Evolutionary conservation across 192 early-diverging fungal genomes (phyloP), one percentile per base, ranked within the genome.

Genomic region (Linnemannia schmuckeri): DNA sequence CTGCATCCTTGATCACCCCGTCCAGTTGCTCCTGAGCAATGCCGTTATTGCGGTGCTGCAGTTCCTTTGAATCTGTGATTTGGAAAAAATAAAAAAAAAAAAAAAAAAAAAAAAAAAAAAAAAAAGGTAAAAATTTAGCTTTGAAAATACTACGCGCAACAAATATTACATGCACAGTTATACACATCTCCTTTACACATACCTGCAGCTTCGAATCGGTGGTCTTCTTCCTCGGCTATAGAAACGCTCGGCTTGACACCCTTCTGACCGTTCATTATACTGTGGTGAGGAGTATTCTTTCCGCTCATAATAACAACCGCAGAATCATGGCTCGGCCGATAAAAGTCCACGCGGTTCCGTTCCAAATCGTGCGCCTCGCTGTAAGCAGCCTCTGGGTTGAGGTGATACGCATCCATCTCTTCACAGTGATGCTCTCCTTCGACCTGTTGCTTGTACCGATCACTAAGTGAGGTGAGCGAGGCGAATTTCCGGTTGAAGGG

Each of bases 301-400:
- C 27, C 72, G 27, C 80, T 87, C 42, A 41, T 40, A 17, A 87
- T 74, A 6, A 74, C 76, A 27, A 87, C 85, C 38, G 85, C 85
- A 46, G 85, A 81, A 76, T 87, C 85, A 63, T 87, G 85, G 72
- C 42, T 73, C 38, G 79, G 4, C 7, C 85, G 75, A 54, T 78
- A 63, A 27, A 70, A n/a, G 18, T 66, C 73, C 17, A 22, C 17
- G 15, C 49, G 37, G 33, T 71, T 68, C 30, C 35, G 72, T 9
- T 81, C 79, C 41, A 87, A n/a, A 33, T 87, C 85, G 37, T 78
- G 66, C 20, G 76, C 80, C 54, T 87, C 85, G 0, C 52, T 79
- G 37, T 87, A 87, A 20, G 55, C 42, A 9, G 71, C 38, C 18
- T 75, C 82, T 4, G 77, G 69, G 15, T 49, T 30, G 18, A 75